Evolutionary conservation across 768 basidiomycete genomes (phyloP), one percentile per base, ranked within the genome.

Genomic region (Macrolepiota dolichaula): DNA sequence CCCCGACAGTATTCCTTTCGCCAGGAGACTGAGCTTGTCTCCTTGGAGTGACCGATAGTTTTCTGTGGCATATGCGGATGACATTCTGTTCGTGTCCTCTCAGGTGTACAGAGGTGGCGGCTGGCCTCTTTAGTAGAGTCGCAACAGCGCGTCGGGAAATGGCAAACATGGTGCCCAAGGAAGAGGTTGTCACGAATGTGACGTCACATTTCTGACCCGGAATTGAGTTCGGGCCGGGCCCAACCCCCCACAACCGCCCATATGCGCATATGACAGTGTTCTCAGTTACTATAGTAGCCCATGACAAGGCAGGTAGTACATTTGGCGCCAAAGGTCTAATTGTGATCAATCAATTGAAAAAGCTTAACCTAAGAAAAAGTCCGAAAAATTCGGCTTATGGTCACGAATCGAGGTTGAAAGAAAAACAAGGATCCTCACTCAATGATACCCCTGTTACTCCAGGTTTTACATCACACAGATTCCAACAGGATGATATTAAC

Each of bases 1-100:
- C 59, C 52, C 59, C 59, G 22, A 61, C 42, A 22, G 52, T 36
- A 32, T 61, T 61, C 40, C 52, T 54, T 27, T 61, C 59, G 19
- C 53, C 32, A 3, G 19, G 44, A 37, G 35, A 47, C 52, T 61
- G 52, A 17, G 53, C 54, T 15, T 61, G 59, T n/a, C 59, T 61
- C 35, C 12, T 35, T 27, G 25, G 17, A 19, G 59, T 15, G 27
- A 50, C 46, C 2, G 52, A 54, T n/a, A 61, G 37, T 22, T 32
- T 50, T 47, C 59, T 35, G 10, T 10, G 35, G 4, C 24, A 35
- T 25, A 17, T 5, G 46, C 36, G 24, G 25, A 25, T n/a, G 19
- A 38, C 37, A 11, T 24, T 17, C 13, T 17, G 40, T 17, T 44
- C 40, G 44, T 55, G 27, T 10, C n/a, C 12, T 9, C 47, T 24